Conservation (phyloP, 768 basidiomycete genomes). For the Russula sp. region DNA sequence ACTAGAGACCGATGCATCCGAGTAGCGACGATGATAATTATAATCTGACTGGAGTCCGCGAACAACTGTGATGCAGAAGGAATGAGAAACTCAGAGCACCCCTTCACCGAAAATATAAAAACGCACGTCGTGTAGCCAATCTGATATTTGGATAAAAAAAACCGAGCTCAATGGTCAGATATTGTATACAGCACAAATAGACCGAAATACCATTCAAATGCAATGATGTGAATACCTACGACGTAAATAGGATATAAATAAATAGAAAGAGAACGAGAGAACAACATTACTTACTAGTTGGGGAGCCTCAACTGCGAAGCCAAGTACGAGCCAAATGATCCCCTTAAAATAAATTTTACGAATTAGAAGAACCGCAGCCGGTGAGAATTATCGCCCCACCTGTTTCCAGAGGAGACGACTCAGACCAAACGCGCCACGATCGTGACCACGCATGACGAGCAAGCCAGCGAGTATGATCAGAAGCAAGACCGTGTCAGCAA, state of each 20-base stretch:
- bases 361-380: neutral
- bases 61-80: neutral
- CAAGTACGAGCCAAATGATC: neutral
- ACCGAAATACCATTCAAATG: neutral
- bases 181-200: neutral
- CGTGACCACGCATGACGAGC: neutral
- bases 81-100: neutral
- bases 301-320: neutral
- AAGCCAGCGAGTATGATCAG: constrained; percentile 14
- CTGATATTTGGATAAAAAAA: neutral
- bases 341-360: neutral
- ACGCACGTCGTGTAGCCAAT: neutral
- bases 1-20: neutral
- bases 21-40: neutral
- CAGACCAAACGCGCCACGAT: neutral
- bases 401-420: neutral
- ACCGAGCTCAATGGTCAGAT: neutral
- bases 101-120: neutral
- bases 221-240: neutral
- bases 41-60: neutral
- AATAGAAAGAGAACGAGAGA: neutral
- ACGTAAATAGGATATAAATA: neutral
- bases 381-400: neutral
- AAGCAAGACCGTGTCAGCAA: constrained; percentile 7
- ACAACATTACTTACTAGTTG: neutral